Evolutionary conservation across 2,329 filamentous ascomycete species (phyloP), one percentile per base, ranked within the genome.

Genomic region (Penicillium hordei): DNA sequence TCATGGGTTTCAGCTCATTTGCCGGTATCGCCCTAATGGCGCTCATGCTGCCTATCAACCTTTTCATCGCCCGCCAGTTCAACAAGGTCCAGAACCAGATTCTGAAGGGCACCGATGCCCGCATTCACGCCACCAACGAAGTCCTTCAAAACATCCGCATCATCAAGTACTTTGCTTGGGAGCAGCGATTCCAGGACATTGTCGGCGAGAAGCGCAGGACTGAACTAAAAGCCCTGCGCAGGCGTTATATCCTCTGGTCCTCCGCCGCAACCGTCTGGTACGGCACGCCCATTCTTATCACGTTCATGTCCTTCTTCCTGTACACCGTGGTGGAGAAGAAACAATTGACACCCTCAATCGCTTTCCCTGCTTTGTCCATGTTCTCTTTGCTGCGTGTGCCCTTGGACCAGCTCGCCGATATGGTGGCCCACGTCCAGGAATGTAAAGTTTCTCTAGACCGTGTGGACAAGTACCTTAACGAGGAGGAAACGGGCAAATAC

Each of bases 161-260:
- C 72, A 97, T 99, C 84, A 99, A 99, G 73, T 99, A 94, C 75
- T 99, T 99, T 72, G 93, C 94, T 0, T 99, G 94, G 94, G 94
- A 99, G 74, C 87, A 92, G 67, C 89, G 93, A 2, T 99, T 97
- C 72, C 86, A 90, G 57, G 84, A 86, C 23, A 86, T 91, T 54
- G 91, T 99, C 34, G 89, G 95, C 60, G 93, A 97, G 73, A 97
- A 96, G 78, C 87, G 94, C 61, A 81, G 82, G 43, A 81, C 81
- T 3, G 94, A 99, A 74, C 82, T 99, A 51, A 86, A 84, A 66
- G 86, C 91, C 33, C 76, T 99, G 54, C 88, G 92, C 57, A 85
- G 84, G 39, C 86, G 93, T 59, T 99, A 96, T 76, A 86, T 96
- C 62, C 81, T 97, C 39, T 99, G 93, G 93, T 90, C 93, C 13